Base-by-base conservation (phyloP, 371 early-diverging fungal genomes). In the Sporodiniella umbellata region DNA sequence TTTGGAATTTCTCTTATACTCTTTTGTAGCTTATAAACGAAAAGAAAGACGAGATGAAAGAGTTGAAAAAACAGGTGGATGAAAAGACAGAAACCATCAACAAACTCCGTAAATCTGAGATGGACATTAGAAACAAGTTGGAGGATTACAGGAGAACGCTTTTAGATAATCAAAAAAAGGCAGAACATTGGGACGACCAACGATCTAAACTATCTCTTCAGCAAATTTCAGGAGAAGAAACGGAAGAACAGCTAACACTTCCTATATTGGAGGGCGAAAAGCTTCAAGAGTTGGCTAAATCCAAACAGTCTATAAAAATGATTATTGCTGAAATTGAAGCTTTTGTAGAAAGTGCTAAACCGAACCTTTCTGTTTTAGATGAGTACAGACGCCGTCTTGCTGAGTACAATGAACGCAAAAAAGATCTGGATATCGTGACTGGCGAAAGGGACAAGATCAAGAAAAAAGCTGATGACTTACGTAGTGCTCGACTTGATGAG, bases 321-420 rank as follows among this genome's bases (percentile, higher is more conserved):
- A 70, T 70, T 2, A 75, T 80, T 47, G 75, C 71, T 8, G 67
- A 73, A 35, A 64, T 84, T 25, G 79, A 80, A 62, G 89, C 66
- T 26, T 79, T 78, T 58, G 75, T 86, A 49, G 70, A 81, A 52
- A 76, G 79, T 45, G 82, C 90, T 7, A 83, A 87, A 14, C 96
- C 98, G 6, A 97, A 96, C 56, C 67, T 99, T 12, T 79, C 83
- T 17, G 94, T 95, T 1, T 70, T 99, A 25, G 79, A 79, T 22
- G 97, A 99, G 56, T 98, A 94, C 66, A 79, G 80, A 24, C 77
- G 83, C 25, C 87, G 92, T 54, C 79, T 88, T 44, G 76, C 78
- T 17, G 91, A 92, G 51, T 93, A 84, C 53, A 62, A 80, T 44
- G 71, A 75, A 19, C 83, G 93, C 10, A 81, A 80, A 38, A 61